Evolutionary conservation across 257 asterid genomes (phyloP), one percentile per base, ranked within the genome.

Genomic region (Gentiana dahurica): DNA sequence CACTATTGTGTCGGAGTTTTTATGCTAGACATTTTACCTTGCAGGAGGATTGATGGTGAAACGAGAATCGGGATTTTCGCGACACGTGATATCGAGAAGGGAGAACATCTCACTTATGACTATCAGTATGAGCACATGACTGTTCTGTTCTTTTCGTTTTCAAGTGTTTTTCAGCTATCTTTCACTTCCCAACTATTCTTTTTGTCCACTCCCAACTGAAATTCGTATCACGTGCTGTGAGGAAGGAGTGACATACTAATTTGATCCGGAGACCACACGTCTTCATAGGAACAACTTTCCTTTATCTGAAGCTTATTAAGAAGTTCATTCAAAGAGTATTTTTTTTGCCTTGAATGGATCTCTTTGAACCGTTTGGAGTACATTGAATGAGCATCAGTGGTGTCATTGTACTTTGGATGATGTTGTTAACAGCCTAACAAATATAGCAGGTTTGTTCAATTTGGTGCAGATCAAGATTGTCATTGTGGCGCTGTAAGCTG

Each of bases 391-490:
- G 8, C 36, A 32, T 43, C 9, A 41, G 46, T 24, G 39, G 9
- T 41, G 48, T 36, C 44, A 8, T 41, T 57, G 51, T 12, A 39
- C 6, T 44, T 41, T 57, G 34, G 43, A 34, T 60, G 41, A 51
- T 61, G 48, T 39, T 62, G 35, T 55, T 63, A 60, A 57, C 63
- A 44, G 64, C 71, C 84, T 90, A 79, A 90, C 78, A 71, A 75
- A 65, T 70, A 33, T 68, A 66, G 86, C 95, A 91, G 98, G 88
- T 91, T 91, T 77, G 98, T 91, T 76, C 98, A 91, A 71, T 91
- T 91, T 77, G 98, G 98, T 64, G 97, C 98, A 73, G 98, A 91
- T 78, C 88, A 91, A 76, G 87, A 85, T 75, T 91, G 98, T 74
- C 75, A 81, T 68, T 91, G 98, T 69, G 98, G 98, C 68, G 92